These are phyloP conservation scores for Cerioporus squamosus DNA, from an alignment of 1,284 basidiomycete genomes.

Conservation along the genomic window DNA sequence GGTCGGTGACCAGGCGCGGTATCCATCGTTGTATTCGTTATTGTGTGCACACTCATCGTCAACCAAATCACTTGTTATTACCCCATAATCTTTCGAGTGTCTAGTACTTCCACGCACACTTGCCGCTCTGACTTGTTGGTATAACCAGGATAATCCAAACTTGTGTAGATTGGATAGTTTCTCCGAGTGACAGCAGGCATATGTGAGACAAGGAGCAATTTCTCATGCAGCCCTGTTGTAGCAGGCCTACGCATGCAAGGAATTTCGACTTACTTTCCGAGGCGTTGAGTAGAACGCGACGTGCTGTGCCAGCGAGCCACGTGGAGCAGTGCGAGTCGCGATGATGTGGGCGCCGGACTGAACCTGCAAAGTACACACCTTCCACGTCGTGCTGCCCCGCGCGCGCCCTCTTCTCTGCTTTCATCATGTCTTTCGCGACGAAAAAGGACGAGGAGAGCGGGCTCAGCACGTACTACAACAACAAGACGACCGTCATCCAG, in stretches of 20 bases:
- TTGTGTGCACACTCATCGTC: conserved; percentile 9
- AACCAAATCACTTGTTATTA: background rate
- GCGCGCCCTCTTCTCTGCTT: conserved; percentile 9
- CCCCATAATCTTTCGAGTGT: too few relatives aligned
- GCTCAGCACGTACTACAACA: conserved; percentile 87
- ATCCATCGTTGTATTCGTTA: conserved; percentile 22
- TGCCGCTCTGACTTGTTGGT: too few relatives aligned
- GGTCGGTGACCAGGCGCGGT: conserved; percentile 20
- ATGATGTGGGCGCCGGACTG: conserved; percentile 20
- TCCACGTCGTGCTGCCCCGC: conserved; percentile 25
- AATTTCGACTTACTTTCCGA: background rate
- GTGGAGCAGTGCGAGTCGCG: conserved; percentile 18
- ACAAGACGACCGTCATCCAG: conserved; percentile 96
- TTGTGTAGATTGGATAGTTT: too few relatives aligned
- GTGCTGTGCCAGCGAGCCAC: conserved; percentile 8
- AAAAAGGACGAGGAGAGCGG: conserved; percentile 95
- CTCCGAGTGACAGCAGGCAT: too few relatives aligned
- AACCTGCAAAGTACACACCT: conserved; percentile 8
- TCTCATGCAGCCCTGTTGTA: too few relatives aligned
- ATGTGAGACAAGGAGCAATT: too few relatives aligned
- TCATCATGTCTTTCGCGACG: conserved; percentile 73
- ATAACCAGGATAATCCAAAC: too few relatives aligned
- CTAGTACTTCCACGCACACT: too few relatives aligned
- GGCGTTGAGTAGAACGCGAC: background rate
- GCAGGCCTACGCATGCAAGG: too few relatives aligned